phyloP scores from a whole-genome alignment of 164 flowering plant genomes.

The Amborella trichopoda region DNA sequence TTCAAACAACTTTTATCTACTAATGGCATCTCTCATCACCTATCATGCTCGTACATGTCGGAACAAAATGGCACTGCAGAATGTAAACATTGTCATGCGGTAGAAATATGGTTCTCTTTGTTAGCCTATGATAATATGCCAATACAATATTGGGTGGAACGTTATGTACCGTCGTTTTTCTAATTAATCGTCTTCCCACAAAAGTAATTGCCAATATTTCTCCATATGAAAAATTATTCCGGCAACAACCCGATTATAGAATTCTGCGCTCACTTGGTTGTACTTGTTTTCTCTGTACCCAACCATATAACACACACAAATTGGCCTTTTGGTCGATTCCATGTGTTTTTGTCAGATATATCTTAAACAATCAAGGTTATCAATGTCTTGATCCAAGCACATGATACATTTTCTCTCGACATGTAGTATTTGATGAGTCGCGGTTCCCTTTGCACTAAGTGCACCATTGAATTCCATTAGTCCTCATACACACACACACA shows the following conservation, averaged over 20 bases:
- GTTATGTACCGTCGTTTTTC: neutral
- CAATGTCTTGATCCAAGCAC: neutral
- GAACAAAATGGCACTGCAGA: neutral
- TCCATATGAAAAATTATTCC: neutral
- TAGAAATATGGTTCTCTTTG: neutral
- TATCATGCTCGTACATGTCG: neutral
- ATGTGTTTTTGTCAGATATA: neutral
- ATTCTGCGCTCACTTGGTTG: neutral
- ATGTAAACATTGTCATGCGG: neutral
- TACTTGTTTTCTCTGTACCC: too few relatives aligned
- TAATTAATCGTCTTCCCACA: constrained; percentile 1
- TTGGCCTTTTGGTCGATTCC: neutral
- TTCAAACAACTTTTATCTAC: neutral
- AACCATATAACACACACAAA: neutral
- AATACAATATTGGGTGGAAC: neutral
- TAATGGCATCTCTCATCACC: neutral
- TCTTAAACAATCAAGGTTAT: neutral
- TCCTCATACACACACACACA: too few relatives aligned
- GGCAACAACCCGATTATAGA: neutral
- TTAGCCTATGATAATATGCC: neutral
- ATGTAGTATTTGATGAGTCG: neutral
- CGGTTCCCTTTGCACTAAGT: neutral
- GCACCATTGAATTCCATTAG: neutral
- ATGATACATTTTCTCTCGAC: neutral
- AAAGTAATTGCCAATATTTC: neutral